Base-by-base conservation (phyloP, 371 early-diverging fungal genomes). In the Capniomyces stellatus region DNA sequence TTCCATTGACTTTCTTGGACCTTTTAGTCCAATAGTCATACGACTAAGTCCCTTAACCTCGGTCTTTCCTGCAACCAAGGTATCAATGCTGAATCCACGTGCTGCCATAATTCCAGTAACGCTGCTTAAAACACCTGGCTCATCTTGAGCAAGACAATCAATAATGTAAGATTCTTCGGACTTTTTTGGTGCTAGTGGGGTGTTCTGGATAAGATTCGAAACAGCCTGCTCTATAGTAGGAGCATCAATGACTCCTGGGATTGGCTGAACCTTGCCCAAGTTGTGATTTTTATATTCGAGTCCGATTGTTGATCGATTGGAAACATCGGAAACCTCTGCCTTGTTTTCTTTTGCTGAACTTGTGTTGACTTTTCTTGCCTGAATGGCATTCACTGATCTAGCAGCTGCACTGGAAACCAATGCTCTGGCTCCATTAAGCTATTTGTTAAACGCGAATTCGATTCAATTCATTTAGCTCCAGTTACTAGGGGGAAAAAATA, bases 21-120 rank as follows among this genome's bases (percentile, higher is more conserved):
- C 97, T 53, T 81, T 81, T 43, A 96, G 71, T 18, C 89, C 90
- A 47, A 96, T 78, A 1, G 94, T 96, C 93, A 96, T 93, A 48
- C 97, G 78, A 52, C 79, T 77, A 49, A 96, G 73, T 56, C 91
- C 92, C 3, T 79, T 78, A 2, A 92, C 92, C 63, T 96, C 92
- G 13, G 97, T 96, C 55, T 85, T 85, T 52, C 87, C 83, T 3
- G 91, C 92, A 3, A 96, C 92, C 22, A 96, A 66, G 3, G 89
- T 86, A 62, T 96, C 93, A 65, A 96, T 93, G 67, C 91, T 96
- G 71, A 92, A 92, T 1, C 90, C 89, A 49, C 97, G 76, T 28
- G 82, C 94, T n/a, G 97, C 94, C 61, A 96, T 69, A 54, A 90
- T 82, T 19, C 97, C 87, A 6, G 87, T 85, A 15, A 92, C 81